A percentile compares a stretch with the other conserved stretches of the same genome.
These are phyloP conservation scores for Zoysia japonica DNA, from an alignment of 176 grass and related monocot species.

Conservation along the genomic window DNA sequence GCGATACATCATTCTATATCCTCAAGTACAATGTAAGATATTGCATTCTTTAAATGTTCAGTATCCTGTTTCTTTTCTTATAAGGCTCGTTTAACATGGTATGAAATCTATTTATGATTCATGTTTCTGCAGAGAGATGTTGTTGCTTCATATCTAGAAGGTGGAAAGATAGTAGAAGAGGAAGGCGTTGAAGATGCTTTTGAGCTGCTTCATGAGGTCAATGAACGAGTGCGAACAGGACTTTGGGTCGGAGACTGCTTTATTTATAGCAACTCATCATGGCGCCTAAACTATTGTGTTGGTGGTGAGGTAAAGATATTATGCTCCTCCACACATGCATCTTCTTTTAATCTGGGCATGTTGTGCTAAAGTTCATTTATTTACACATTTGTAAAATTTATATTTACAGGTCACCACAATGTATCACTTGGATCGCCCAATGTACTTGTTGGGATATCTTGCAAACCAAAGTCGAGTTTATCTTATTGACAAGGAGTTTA, in stretches of 20 bases:
- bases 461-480: slow-evolving; percentile 91
- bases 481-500: slow-evolving; percentile 99
- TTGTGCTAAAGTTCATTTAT: slow-evolving; percentile 24
- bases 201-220: slow-evolving; percentile 96
- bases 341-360: slow-evolving; percentile 23
- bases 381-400: slow-evolving; percentile 40
- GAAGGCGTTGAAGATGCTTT: slow-evolving; percentile 95
- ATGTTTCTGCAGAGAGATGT: slow-evolving; percentile 71
- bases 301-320: slow-evolving; percentile 78
- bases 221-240: slow-evolving; percentile 90
- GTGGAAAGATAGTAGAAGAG: slow-evolving; percentile 73
- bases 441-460: slow-evolving; percentile 99
- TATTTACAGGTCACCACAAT: slow-evolving; percentile 89
- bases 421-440: slow-evolving; percentile 98
- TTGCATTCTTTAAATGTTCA: slow-evolving; percentile 36
- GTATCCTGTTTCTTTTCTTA: slow-evolving; percentile 7
- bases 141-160: slow-evolving; percentile 78
- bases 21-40: slow-evolving; percentile 91
- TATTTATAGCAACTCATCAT: slow-evolving; percentile 97
- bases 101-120: slow-evolving; percentile 17
- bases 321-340: slow-evolving; percentile 22
- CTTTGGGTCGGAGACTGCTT: slow-evolving; percentile 99
- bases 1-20: slow-evolving; percentile 96
- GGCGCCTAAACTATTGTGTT: slow-evolving; percentile 93
- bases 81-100: background rate